Base-by-base conservation (phyloP, 495 filamentous ascomycete genomes). In the Xylaria intraflava region DNA sequence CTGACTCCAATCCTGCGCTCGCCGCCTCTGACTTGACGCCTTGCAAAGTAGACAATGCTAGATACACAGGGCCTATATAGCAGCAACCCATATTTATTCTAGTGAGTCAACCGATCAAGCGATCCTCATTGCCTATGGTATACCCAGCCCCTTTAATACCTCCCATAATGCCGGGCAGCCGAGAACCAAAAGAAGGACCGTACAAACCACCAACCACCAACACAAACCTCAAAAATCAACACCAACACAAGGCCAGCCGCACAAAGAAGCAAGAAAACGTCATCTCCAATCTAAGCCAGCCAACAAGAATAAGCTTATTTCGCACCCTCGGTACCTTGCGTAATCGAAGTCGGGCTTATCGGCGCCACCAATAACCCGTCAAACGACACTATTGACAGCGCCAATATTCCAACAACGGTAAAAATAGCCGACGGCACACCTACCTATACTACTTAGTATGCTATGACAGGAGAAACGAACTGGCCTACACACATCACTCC, bases 311-410 rank as follows among this genome's bases (percentile, higher is more conserved):
- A 38, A 38, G 35, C 14, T 38, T 38, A 38, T 38, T 19, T 19
- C 17, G 2, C 10, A 39, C 11, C 22, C 27, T 20, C 24, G 36
- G 38, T 36, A 42, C 44, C 44, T 42, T 43, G 22, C 35, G 41
- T 47, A 29, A 33, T 40, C 42, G 29, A 47, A 41, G 29, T 35
- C 43, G 44, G n/a, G 19, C 27, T 24, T 27, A 46, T 49, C 52
- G 31, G 38, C 45, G 45, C 20, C 52, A 49, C 44, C 20, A 43
- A 47, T 42, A 12, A 31, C 40, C 23, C 33, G 17, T 41, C 14
- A 11, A 17, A 24, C 44, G 23, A 46, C 19, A 12, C 24, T 42
- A 55, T 42, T 42, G 44, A 39, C n/a, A 27, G 17, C 20, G 41
- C 20, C 20, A 26, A 43, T 10, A 10, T n/a, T 26, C 45, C 33